These are phyloP conservation scores for Phialophora verrucosa DNA, from an alignment of 2,329 filamentous ascomycete genomes.

Conservation along the genomic window DNA sequence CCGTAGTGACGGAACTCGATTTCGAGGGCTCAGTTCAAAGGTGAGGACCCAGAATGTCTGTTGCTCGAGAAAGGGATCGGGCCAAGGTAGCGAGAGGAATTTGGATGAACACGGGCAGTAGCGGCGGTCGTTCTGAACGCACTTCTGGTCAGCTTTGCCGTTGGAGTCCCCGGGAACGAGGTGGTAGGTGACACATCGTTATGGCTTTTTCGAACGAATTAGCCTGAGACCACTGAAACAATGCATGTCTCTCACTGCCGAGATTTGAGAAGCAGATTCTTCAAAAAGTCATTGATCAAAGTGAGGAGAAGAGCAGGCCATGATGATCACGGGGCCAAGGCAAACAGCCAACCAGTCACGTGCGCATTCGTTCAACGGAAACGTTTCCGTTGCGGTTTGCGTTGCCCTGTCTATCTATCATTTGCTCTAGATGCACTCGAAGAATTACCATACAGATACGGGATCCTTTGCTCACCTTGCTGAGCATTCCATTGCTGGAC, in stretches of 20 bases:
- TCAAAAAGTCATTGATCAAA: neutral
- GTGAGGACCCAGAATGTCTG: neutral
- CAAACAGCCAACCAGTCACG: neutral
- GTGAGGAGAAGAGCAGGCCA: constrained; percentile 4
- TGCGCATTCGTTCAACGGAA: neutral
- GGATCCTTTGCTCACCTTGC: neutral
- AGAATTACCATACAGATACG: neutral
- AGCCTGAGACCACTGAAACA: neutral
- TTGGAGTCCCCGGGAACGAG: neutral
- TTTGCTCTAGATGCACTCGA: neutral
- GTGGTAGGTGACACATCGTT: neutral
- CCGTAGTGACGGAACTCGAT: neutral
- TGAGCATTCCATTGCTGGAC: neutral
- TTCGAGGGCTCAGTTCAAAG: neutral
- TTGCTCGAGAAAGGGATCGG: neutral
- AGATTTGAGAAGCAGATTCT: neutral
- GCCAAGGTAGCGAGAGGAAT: neutral
- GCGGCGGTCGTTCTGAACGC: neutral
- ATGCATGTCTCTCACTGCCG: neutral
- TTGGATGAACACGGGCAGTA: neutral
- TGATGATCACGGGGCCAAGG: constrained; percentile 1
- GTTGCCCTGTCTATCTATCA: neutral
- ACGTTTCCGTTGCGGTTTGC: neutral
- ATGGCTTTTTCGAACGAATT: neutral
- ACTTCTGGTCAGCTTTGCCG: neutral